Evolutionary conservation across 2,329 filamentous ascomycete species (phyloP).

Genomic region (Berkeleyomyces basicola): DNA sequence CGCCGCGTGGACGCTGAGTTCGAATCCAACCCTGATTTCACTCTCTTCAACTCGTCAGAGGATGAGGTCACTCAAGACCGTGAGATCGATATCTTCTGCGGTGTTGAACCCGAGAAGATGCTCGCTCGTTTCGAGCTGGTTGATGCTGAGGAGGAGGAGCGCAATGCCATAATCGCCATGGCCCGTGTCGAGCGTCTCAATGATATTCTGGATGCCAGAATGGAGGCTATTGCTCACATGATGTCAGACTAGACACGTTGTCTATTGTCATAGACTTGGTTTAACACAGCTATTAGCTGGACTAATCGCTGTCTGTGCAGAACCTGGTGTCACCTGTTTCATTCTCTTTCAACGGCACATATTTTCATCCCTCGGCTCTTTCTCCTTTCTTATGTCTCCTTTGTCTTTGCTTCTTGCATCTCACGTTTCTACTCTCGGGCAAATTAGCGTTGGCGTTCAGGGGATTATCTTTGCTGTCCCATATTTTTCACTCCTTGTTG

Average conservation of each 20-base stretch:
- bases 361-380: neutral
- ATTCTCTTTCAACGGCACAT: conserved; percentile 3
- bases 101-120: conserved; percentile 46
- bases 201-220: conserved; percentile 15
- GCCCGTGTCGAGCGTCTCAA: conserved; percentile 34
- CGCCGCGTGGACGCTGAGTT: conserved; percentile 34
- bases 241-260: neutral
- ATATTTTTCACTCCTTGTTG: conserved; percentile 1
- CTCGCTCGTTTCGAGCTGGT: conserved; percentile 47
- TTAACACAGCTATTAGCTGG: conserved; percentile 9
- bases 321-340: conserved; percentile 4
- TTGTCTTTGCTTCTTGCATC: conserved; percentile 1
- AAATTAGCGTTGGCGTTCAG: conserved; percentile 13
- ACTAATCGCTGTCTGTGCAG: conserved; percentile 11
- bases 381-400: neutral
- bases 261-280: neutral
- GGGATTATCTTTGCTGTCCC: conserved; percentile 5
- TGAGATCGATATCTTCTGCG: conserved; percentile 34
- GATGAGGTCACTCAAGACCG: conserved; percentile 23
- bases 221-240: conserved; percentile 12
- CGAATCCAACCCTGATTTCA: conserved; percentile 45
- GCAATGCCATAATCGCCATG: conserved; percentile 27
- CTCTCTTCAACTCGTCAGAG: conserved; percentile 35
- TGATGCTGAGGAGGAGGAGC: conserved; percentile 35
- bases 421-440: conserved; percentile 9